These are phyloP conservation scores for Beauveria sp. DNA, from an alignment of 2,329 filamentous ascomycete species.

Conservation along the genomic window DNA sequence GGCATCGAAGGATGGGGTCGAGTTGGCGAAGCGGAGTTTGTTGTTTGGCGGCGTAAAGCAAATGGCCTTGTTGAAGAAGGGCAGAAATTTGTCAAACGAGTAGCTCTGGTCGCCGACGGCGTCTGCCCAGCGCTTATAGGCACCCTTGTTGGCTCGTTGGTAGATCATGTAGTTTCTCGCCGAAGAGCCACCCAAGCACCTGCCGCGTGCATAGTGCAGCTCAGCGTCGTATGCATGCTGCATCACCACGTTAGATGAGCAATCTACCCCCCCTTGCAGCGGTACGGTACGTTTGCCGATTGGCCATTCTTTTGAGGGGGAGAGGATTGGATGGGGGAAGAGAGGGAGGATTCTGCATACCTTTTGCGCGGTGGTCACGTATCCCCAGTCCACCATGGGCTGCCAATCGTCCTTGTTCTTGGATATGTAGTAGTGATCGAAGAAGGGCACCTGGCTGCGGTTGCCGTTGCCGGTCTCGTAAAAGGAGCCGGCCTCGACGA, in stretches of 20 bases:
- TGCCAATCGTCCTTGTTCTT: too few relatives aligned
- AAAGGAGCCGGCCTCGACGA: conserved; percentile 25
- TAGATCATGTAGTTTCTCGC: conserved; percentile 24
- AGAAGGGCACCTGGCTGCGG: conserved; percentile 13
- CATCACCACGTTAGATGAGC: conserved; percentile 10
- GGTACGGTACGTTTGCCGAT: too few relatives aligned
- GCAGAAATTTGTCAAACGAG: conserved; percentile 22
- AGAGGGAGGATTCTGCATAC: neutral
- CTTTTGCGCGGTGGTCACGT: neutral
- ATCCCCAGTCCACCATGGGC: neutral
- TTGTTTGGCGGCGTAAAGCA: conserved; percentile 23
- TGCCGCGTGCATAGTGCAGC: conserved; percentile 25
- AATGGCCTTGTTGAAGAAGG: conserved; percentile 24
- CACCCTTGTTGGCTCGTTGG: conserved; percentile 18
- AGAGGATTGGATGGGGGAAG: too few relatives aligned
- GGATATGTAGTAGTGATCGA: too few relatives aligned
- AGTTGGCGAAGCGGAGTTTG: conserved; percentile 15
- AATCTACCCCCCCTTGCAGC: neutral
- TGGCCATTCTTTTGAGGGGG: neutral
- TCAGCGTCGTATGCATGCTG: conserved; percentile 9
- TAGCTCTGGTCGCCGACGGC: conserved; percentile 23
- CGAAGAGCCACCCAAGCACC: conserved; percentile 23
- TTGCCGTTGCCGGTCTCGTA: conserved; percentile 20
- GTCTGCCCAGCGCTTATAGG: conserved; percentile 24
- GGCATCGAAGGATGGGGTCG: conserved; percentile 16